phyloP scores from a whole-genome alignment of 371 early-diverging fungal genomes.

The Lichtheimia ornata region DNA sequence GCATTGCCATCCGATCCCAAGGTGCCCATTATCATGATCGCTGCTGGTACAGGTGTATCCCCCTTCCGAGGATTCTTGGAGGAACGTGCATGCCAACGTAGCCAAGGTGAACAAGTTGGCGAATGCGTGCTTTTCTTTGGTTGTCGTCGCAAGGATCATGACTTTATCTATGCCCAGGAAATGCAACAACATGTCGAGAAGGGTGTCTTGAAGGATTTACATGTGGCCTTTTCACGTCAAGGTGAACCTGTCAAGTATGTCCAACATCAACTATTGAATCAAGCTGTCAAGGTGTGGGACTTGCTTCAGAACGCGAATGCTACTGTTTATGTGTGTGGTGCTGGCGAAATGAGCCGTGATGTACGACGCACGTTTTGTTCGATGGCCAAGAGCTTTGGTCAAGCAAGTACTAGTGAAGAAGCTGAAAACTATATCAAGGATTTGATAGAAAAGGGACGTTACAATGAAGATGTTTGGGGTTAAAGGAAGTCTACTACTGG shows the following conservation, averaged over 20 bases:
- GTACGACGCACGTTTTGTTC: constrained; percentile 28
- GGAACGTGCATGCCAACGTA: constrained; percentile 32
- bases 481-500: constrained; percentile 8
- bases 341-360: constrained; percentile 46
- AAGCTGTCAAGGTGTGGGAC: constrained; percentile 33
- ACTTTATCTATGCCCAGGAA: constrained; percentile 75
- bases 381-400: constrained; percentile 39
- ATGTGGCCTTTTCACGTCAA: constrained; percentile 73
- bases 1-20: constrained; percentile 35
- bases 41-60: constrained; percentile 82
- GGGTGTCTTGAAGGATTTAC: constrained; percentile 53
- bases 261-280: constrained; percentile 41
- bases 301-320: constrained; percentile 26
- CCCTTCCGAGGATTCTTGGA: constrained; percentile 85
- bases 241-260: constrained; percentile 33
- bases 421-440: constrained; percentile 24
- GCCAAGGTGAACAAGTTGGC: constrained; percentile 30
- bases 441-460: constrained; percentile 30
- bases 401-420: constrained; percentile 13
- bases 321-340: constrained; percentile 42
- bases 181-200: constrained; percentile 49
- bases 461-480: constrained; percentile 55
- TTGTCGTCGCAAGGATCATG: constrained; percentile 68
- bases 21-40: constrained; percentile 60
- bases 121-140: constrained; percentile 75